Base-by-base conservation (phyloP, 495 filamentous ascomycete species). In the Eremomyces bilateralis region DNA sequence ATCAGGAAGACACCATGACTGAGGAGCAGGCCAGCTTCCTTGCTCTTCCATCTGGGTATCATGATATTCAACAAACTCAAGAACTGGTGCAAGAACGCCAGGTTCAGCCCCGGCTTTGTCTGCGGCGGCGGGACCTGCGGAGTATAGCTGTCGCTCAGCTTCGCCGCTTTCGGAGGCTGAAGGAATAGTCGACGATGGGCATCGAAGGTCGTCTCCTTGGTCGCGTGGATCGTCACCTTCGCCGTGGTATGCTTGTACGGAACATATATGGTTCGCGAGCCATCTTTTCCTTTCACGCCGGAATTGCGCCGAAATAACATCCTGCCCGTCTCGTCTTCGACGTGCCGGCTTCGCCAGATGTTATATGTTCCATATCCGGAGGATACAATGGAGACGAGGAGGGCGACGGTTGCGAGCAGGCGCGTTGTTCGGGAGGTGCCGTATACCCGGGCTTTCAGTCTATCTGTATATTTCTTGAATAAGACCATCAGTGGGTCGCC, bases 31-130 rank as follows among this genome's bases (percentile, higher is more conserved):
- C 80, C 84, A 1, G 82, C 82, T 59, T 95, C 90, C 52, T 95
- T 95, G 55, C 81, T 84, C 18, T 71, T 71, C 80, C 82, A 92
- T 43, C 84, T 60, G 5, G 90, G 90, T 39, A 95, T 77, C 85
- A 94, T 92, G 45, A 99, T 95, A 55, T 76, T 94, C 48, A 93
- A 64, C 30, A 99, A 60, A 47, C 83, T 91, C 30, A 93, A 64
- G 45, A 95, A 91, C 55, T 99, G 90, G 51, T 99, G 88, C 16
- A 99, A 56, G 50, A 99, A 99, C n/a, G 90, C 90, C 30, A 95
- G 63, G 51, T 99, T 99, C 33, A 99, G 58, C 3, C 90, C 90
- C 1, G 90, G 84, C 51, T 92, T 95, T 2, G 80, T 80, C 43
- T 88, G 75, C 4, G 78, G 65, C 4, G 90, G 80, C 3, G 88